These are phyloP conservation scores for Candida tetrigidarum DNA, from an alignment of 1,139 yeast genomes.

Conservation along the genomic window DNA sequence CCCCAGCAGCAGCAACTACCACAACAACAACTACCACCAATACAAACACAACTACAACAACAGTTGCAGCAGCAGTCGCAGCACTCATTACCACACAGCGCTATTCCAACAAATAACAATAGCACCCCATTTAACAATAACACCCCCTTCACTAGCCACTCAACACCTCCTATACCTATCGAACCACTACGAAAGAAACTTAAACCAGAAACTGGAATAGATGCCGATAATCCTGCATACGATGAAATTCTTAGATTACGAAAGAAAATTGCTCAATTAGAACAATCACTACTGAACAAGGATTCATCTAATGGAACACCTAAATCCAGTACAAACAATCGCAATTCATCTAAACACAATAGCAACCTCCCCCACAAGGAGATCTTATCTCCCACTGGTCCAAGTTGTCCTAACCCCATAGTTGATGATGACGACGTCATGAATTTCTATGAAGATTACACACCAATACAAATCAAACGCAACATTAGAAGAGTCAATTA, in stretches of 20 bases:
- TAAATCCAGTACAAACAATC: background rate
- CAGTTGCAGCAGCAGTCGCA: too few relatives aligned
- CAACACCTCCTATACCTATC: background rate
- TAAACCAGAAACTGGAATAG: background rate
- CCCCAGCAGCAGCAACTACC: background rate
- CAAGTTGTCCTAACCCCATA: constrained; percentile 26
- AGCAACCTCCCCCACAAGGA: constrained; percentile 6
- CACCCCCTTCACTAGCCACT: background rate
- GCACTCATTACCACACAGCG: too few relatives aligned
- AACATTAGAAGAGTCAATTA: constrained; percentile 39
- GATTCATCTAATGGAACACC: background rate
- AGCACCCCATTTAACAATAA: too few relatives aligned
- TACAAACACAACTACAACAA: too few relatives aligned
- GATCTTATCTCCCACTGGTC: constrained; percentile 5
- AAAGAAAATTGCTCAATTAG: constrained; percentile 7
- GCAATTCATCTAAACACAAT: constrained; percentile 9
- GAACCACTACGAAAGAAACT: constrained; percentile 1
- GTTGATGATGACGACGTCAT: constrained; percentile 30
- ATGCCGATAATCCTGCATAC: constrained; percentile 1
- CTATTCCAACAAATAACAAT: too few relatives aligned
- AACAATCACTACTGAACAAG: background rate
- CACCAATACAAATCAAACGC: constrained; percentile 42
- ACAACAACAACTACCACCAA: background rate
- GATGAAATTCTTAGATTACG: constrained; percentile 11
- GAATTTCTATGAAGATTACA: constrained; percentile 46